A percentile compares a stretch with the other conserved stretches of the same genome.
Evolutionary conservation across 805 yeast genomes (phyloP).

Genomic region (Pichia exigua): DNA sequence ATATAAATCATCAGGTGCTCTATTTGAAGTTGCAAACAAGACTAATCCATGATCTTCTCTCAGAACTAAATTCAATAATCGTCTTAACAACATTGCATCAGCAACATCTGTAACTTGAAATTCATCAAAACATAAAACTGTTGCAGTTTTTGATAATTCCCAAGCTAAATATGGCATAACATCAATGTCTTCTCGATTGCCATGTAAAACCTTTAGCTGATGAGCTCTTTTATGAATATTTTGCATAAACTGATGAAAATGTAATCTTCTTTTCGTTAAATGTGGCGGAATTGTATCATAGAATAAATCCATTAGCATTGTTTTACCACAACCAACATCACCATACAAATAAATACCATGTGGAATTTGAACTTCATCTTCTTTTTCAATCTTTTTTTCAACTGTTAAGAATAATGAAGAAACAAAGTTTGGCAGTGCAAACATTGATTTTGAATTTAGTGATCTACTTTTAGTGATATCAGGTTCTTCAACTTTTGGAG

Average conservation of each 20-base stretch:
- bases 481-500: conserved; percentile 54
- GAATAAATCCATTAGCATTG: conserved; percentile 96
- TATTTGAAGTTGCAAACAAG: conserved; percentile 86
- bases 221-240: conserved; percentile 82
- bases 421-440: conserved; percentile 32
- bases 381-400: neutral
- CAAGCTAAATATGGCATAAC: conserved; percentile 78
- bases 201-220: conserved; percentile 57
- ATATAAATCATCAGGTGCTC: conserved; percentile 91
- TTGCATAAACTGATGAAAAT: conserved; percentile 97
- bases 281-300: conserved; percentile 75
- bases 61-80: conserved; percentile 60
- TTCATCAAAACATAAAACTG: conserved; percentile 90
- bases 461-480: conserved; percentile 25
- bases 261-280: conserved; percentile 72
- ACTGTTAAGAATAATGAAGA: conserved; percentile 23
- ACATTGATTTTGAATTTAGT: neutral
- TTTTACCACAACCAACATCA: conserved; percentile 97
- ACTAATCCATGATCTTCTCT: conserved; percentile 75
- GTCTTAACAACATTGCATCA: conserved; percentile 90
- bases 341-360: conserved; percentile 90
- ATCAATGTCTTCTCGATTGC: conserved; percentile 61
- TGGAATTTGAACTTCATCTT: conserved; percentile 37
- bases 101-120: conserved; percentile 98
- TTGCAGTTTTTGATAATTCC: conserved; percentile 68